These are phyloP conservation scores for Fusarium sp. DNA, from an alignment of 2,329 filamentous ascomycete species.

Conservation along the genomic window DNA sequence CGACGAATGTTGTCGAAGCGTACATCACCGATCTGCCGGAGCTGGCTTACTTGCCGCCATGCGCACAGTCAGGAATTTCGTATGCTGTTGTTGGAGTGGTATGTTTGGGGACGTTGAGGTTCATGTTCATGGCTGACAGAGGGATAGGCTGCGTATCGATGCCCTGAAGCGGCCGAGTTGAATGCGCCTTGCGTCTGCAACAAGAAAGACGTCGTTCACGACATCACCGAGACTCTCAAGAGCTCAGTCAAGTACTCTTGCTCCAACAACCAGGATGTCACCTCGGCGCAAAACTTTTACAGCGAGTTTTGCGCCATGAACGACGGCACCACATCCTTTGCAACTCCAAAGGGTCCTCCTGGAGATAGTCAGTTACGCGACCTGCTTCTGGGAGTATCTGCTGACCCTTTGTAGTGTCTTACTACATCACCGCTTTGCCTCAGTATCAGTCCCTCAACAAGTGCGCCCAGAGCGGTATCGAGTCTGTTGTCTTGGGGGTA, in stretches of 20 bases:
- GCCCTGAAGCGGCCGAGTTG: constrained; percentile 54
- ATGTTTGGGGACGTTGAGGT: not conserved
- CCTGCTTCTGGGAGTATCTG: accelerated
- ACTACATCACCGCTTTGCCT: constrained; percentile 65
- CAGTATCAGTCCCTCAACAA: constrained; percentile 57
- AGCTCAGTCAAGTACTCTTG: constrained; percentile 58
- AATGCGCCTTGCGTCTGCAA: constrained; percentile 65
- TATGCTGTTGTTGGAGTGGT: constrained; percentile 48
- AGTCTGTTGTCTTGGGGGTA: constrained; percentile 56
- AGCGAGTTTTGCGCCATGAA: constrained; percentile 64
- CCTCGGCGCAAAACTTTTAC: constrained; percentile 63
- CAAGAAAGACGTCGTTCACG: constrained; percentile 61
- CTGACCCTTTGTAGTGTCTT: constrained; percentile 56
- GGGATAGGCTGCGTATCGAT: constrained; percentile 40
- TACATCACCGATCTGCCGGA: constrained; percentile 64
- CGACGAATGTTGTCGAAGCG: constrained; percentile 54
- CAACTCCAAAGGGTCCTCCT: constrained; percentile 58
- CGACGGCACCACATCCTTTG: constrained; percentile 62
- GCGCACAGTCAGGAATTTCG: constrained; percentile 47
- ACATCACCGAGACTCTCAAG: constrained; percentile 57
- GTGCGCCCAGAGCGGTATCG: constrained; percentile 60
- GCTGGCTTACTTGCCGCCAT: constrained; percentile 55
- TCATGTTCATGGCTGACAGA: constrained; percentile 1
- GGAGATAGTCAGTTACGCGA: constrained; percentile 59
- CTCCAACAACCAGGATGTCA: constrained; percentile 58